phyloP scores from a whole-genome alignment of 768 basidiomycete species.

The Rhodosporidiobolus sp. region DNA sequence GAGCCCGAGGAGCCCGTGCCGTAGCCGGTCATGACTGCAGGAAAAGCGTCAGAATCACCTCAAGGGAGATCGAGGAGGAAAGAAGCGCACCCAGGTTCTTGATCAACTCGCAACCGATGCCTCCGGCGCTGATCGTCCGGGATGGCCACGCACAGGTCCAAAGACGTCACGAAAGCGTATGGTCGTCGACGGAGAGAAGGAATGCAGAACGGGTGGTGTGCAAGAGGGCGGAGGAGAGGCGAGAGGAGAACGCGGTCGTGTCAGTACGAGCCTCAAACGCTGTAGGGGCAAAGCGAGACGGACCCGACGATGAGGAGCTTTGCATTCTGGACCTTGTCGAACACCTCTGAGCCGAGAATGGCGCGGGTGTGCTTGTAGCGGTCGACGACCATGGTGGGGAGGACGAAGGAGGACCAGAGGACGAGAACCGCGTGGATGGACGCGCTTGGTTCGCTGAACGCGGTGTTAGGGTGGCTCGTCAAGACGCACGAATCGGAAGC shows the following conservation, averaged over 20 bases:
- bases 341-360: slow-evolving; percentile 73
- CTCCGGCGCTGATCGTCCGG: slow-evolving; percentile 52
- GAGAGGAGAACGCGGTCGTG: not conserved
- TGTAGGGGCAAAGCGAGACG: not conserved
- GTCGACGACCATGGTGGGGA: not conserved
- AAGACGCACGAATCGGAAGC: no score
- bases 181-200: no score
- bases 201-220: no score
- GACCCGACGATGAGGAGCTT: slow-evolving; percentile 73
- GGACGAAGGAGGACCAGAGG: not conserved
- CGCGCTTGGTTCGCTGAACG: not conserved
- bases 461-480: no score
- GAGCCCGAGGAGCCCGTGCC: slow-evolving; percentile 13
- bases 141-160: no score
- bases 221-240: no score
- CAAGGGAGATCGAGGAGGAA: not conserved
- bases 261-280: no score
- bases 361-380: slow-evolving; percentile 62
- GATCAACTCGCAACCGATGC: slow-evolving; percentile 94
- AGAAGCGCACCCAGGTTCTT: slow-evolving; percentile 93
- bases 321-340: slow-evolving; percentile 50
- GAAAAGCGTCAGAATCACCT: no score
- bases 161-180: no score
- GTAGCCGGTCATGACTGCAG: slow-evolving; percentile 33
- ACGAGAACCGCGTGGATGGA: not conserved